phyloP scores from a whole-genome alignment of 768 basidiomycete genomes.

The Favolaschia claudopus region DNA sequence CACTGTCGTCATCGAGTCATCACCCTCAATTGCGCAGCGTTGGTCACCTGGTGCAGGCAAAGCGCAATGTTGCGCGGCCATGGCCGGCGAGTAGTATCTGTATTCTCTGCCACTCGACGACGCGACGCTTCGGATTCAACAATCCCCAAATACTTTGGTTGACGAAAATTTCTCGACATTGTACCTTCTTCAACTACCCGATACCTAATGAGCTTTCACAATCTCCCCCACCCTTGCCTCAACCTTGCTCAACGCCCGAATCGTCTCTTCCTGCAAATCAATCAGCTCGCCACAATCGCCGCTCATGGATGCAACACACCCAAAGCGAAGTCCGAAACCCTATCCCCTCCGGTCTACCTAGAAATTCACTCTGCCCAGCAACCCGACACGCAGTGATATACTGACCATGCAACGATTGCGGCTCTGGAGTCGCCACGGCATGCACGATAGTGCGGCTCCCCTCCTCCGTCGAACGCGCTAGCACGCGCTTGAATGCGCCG shows the following conservation, averaged over 20 bases:
- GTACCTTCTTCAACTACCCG: too few species aligned
- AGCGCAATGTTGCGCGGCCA: too few species aligned
- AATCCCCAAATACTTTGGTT: too few species aligned
- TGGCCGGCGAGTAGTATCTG: too few species aligned
- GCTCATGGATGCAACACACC: not conserved
- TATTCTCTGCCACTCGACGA: too few species aligned
- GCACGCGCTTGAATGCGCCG: constrained; percentile 19
- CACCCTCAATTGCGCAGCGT: too few species aligned
- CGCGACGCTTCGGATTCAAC: too few species aligned
- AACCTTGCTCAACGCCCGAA: not conserved
- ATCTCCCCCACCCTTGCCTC: not conserved
- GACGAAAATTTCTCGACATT: too few species aligned
- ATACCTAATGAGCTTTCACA: not conserved
- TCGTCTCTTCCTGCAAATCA: not conserved
- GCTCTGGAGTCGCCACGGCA: constrained; percentile 35
- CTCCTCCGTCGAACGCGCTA: constrained; percentile 42
- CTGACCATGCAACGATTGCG: not conserved
- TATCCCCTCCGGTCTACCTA: not conserved
- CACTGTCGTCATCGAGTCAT: too few species aligned
- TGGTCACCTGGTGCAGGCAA: too few species aligned
- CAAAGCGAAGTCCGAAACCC: not conserved
- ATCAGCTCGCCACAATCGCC: not conserved
- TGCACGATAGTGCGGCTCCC: constrained; percentile 46
- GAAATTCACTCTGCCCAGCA: constrained; percentile 3
- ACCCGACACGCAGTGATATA: constrained; percentile 5